Percentiles rank a stretch among this genome's conserved stretches.
Evolutionary conservation across 306 rosid species (phyloP).

Genomic region (Fagus crenata): DNA sequence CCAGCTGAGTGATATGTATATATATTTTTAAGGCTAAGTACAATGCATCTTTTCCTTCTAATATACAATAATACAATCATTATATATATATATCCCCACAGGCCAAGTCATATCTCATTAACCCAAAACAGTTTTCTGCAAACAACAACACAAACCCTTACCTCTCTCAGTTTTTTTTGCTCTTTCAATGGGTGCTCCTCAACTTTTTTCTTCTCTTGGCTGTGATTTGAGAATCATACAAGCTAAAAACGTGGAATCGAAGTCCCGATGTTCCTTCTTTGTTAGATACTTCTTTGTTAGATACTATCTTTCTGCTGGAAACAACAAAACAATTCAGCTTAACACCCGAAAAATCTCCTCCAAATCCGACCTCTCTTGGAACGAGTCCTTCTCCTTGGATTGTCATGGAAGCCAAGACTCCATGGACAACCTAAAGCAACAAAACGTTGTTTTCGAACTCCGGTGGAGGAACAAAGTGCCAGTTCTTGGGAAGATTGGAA

Average conservation of each 20-base stretch:
- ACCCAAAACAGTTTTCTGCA: no score
- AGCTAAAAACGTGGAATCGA: slow-evolving; percentile 44
- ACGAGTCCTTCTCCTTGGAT: slow-evolving; percentile 62
- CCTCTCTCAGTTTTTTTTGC: neutral
- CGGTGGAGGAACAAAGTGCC: slow-evolving; percentile 47
- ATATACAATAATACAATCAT: no score
- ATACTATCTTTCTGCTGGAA: slow-evolving; percentile 50
- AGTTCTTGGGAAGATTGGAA: slow-evolving; percentile 36
- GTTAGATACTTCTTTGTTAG: slow-evolving; percentile 54
- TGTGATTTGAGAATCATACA: slow-evolving; percentile 57
- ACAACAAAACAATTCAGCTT: slow-evolving; percentile 43
- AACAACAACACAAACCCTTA: no score
- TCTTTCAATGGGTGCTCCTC: slow-evolving; percentile 38
- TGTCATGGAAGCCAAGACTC: slow-evolving; percentile 54
- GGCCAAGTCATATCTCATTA: no score
- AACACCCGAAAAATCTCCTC: slow-evolving; percentile 50
- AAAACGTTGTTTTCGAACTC: slow-evolving; percentile 63
- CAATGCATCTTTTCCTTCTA: no score
- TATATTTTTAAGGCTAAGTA: no score
- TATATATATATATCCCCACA: no score
- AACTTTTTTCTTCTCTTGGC: slow-evolving; percentile 40
- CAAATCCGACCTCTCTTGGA: slow-evolving; percentile 50
- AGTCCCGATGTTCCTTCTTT: slow-evolving; percentile 43
- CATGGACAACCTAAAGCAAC: slow-evolving; percentile 49
- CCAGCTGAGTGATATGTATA: no score